Percentiles rank a stretch among this genome's conserved stretches.
Conservation (phyloP, 352 stramenopile genomes). For the Pythium apleroticum region DNA sequence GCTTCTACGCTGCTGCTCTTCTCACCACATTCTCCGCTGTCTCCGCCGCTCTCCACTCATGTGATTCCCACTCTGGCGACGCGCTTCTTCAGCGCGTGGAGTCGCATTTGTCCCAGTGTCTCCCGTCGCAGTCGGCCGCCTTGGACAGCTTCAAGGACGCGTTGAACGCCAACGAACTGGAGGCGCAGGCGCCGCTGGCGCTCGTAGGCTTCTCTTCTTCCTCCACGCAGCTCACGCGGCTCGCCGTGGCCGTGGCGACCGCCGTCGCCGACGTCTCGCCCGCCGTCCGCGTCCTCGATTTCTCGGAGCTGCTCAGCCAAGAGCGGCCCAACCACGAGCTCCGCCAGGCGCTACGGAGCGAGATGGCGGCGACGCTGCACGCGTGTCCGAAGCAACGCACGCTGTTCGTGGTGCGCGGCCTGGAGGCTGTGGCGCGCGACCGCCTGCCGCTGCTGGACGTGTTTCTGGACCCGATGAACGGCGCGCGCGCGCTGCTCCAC, state of each 20-base stretch:
- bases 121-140: slow-evolving; percentile 29
- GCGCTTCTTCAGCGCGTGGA: slow-evolving; percentile 48
- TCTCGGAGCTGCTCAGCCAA: slow-evolving; percentile 27
- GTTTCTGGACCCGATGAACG: slow-evolving; percentile 72
- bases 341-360: slow-evolving; percentile 42
- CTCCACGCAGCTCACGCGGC: slow-evolving; percentile 28
- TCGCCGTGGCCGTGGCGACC: slow-evolving; percentile 37
- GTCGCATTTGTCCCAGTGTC: slow-evolving; percentile 31
- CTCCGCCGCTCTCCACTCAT: not conserved
- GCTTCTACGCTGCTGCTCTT: not conserved
- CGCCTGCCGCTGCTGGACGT: slow-evolving; percentile 59
- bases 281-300: slow-evolving; percentile 27
- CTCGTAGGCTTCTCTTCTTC: slow-evolving; percentile 58
- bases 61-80: slow-evolving; percentile 26
- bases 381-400: slow-evolving; percentile 50
- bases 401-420: slow-evolving; percentile 53
- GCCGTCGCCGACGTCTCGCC: slow-evolving; percentile 22
- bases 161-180: slow-evolving; percentile 53
- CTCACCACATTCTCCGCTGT: not conserved
- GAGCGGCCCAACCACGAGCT: slow-evolving; percentile 37
- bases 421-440: slow-evolving; percentile 40
- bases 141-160: slow-evolving; percentile 44
- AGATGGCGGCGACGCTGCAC: slow-evolving; percentile 35
- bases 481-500: slow-evolving; percentile 60
- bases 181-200: slow-evolving; percentile 45